Evolutionary conservation across 2,329 filamentous ascomycete species (phyloP), one percentile per base, ranked within the genome.

Genomic region (Xylariaceae sp.): DNA sequence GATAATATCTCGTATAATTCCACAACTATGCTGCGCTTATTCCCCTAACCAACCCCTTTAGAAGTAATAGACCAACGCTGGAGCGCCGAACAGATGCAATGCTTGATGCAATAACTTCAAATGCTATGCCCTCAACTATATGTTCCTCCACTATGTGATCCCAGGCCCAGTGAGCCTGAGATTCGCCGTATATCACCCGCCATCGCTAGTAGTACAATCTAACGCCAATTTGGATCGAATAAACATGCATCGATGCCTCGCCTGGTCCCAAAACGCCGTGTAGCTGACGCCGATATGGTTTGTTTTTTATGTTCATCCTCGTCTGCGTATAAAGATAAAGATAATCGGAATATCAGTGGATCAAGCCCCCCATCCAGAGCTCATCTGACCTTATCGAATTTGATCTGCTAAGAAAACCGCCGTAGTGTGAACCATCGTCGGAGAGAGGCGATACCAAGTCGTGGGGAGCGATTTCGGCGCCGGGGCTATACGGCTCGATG

Each of bases 371-470:
- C 32, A 67, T 47, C 64, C 64, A 75, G 3, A 75, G 61, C 59
- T 76, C 74, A 30, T 76, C 74, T 1, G 73, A 75, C 52, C 73
- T 65, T 3, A 71, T 74, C 6, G 74, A 72, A 60, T 71, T 57
- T 0, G 68, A 69, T 49, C 73, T 67, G 19, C 67, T 67, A 5
- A 72, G 61, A 42, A 64, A 60, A 19, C 58, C 60, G 44, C 50
- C 60, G 19, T 60, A 64, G 2, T 58, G 45, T 6, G 65, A 60
- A 56, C 60, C 65, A 34, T 63, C 62, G 4, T 70, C 68, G 8
- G 71, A 68, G n/a, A 75, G 60, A 3, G 73, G 73, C 35, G 73
- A 74, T 4, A 75, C 69, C 9, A 73, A 48, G 37, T 52, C 61
- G 32, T 50, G 49, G 32, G 49, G 49, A 29, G 64, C 43, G 54